Conservation (phyloP, 805 yeast genomes). For the Brettanomyces nanus region DNA sequence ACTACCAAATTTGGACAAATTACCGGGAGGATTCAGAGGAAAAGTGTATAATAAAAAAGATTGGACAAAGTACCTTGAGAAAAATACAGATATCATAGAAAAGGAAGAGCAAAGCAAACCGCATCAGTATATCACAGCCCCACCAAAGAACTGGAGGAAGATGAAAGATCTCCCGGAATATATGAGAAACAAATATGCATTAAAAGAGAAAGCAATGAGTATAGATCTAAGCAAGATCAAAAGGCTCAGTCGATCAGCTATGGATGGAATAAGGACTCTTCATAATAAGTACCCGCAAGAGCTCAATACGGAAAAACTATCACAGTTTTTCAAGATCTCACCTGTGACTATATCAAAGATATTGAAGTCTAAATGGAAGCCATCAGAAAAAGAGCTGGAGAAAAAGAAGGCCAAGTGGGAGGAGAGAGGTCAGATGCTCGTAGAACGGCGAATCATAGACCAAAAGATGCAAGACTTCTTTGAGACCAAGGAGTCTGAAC, state of each 20-base stretch:
- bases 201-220: slow-evolving; percentile 52
- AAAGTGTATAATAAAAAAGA: slow-evolving; percentile 24
- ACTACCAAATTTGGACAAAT: slow-evolving; percentile 26
- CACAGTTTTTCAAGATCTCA: slow-evolving; percentile 58
- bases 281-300: slow-evolving; percentile 51
- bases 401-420: slow-evolving; percentile 44
- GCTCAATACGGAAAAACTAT: slow-evolving; percentile 48
- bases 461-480: slow-evolving; percentile 21
- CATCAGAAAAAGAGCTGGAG: slow-evolving; percentile 46
- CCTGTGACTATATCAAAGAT: slow-evolving; percentile 82
- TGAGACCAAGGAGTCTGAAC: slow-evolving; percentile 19
- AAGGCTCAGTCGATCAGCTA: slow-evolving; percentile 58
- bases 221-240: slow-evolving; percentile 60
- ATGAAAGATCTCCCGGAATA: slow-evolving; percentile 47
- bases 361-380: slow-evolving; percentile 68
- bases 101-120: slow-evolving; percentile 6
- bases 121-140: slow-evolving; percentile 12
- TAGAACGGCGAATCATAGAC: slow-evolving; percentile 17
- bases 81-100: slow-evolving; percentile 14
- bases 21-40: slow-evolving; percentile 28
- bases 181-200: slow-evolving; percentile 59
- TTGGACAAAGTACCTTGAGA: slow-evolving; percentile 18
- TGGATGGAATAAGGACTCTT: slow-evolving; percentile 53
- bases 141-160: slow-evolving; percentile 41
- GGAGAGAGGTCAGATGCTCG: slow-evolving; percentile 33